Evolutionary conservation across 768 basidiomycete species (phyloP).

Genomic region (Naganishia antarctica): DNA sequence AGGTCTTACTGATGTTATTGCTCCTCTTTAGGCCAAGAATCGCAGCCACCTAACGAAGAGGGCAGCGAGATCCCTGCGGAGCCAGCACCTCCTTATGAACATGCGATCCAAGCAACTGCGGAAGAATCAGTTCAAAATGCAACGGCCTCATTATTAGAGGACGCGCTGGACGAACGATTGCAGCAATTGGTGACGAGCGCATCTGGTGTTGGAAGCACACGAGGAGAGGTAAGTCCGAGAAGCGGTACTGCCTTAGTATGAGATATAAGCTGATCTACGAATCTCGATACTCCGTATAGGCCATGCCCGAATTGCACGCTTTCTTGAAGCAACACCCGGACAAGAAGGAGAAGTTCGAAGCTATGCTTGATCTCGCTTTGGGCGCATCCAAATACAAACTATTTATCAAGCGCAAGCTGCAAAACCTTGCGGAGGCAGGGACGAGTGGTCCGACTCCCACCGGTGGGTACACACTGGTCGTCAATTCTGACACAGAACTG

Average conservation of each 20-base stretch:
- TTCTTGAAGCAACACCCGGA: slow-evolving; percentile 82
- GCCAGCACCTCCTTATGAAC: neutral
- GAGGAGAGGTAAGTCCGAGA: slow-evolving; percentile 13
- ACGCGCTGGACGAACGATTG: slow-evolving; percentile 67
- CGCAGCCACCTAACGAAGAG: slow-evolving; percentile 4
- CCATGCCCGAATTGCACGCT: slow-evolving; percentile 87
- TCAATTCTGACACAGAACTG: neutral
- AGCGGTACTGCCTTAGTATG: neutral
- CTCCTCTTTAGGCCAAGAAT: slow-evolving; percentile 22
- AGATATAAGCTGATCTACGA: neutral
- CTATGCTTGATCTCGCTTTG: slow-evolving; percentile 10
- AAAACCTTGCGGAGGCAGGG: slow-evolving; percentile 15
- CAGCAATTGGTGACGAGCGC: slow-evolving; percentile 71
- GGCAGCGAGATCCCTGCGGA: neutral
- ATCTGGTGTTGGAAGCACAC: slow-evolving; percentile 53
- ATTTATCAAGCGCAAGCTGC: slow-evolving; percentile 27
- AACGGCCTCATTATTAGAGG: slow-evolving; percentile 59
- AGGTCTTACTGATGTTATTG: no score
- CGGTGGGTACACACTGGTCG: no score
- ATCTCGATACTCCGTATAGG: slow-evolving; percentile 50
- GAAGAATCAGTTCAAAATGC: slow-evolving; percentile 7
- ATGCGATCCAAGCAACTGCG: neutral
- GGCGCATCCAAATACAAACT: slow-evolving; percentile 23
- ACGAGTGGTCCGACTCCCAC: neutral
- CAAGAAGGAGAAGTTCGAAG: slow-evolving; percentile 33